phyloP scores from a whole-genome alignment of 2,329 filamentous ascomycete genomes.

The Fusarium sp. region DNA sequence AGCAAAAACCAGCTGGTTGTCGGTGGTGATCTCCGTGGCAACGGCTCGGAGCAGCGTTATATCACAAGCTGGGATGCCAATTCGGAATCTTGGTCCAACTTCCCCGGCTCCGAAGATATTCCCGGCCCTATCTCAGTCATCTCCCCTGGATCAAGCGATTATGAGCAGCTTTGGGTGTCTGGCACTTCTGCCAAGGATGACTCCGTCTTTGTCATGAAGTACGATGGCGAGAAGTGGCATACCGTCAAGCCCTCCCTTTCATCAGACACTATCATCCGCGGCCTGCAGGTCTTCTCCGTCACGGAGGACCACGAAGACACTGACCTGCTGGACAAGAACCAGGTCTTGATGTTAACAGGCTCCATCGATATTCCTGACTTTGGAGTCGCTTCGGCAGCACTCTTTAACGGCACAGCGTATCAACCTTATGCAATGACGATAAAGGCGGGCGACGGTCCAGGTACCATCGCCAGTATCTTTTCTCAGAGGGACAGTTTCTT shows the following conservation, averaged over 20 bases:
- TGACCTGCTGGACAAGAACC: conserved; percentile 72
- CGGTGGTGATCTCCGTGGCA: conserved; percentile 79
- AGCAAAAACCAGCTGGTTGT: conserved; percentile 78
- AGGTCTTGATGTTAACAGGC: conserved; percentile 87
- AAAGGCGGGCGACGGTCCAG: conserved; percentile 71
- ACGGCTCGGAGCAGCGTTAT: conserved; percentile 69
- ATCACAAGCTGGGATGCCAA: conserved; percentile 81
- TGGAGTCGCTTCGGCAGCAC: conserved; percentile 84
- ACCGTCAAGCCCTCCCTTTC: conserved; percentile 73
- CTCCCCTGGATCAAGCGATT: conserved; percentile 77
- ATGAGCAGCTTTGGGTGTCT: conserved; percentile 83
- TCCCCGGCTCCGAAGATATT: conserved; percentile 72
- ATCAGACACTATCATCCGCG: conserved; percentile 75
- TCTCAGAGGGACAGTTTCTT: conserved; percentile 86
- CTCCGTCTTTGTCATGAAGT: conserved; percentile 84
- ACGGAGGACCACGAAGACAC: conserved; percentile 74
- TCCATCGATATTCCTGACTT: conserved; percentile 80
- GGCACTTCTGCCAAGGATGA: conserved; percentile 74
- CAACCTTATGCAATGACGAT: conserved; percentile 85
- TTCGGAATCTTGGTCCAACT: conserved; percentile 73
- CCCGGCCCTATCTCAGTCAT: conserved; percentile 85
- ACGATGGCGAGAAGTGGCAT: conserved; percentile 78
- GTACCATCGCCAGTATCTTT: conserved; percentile 85
- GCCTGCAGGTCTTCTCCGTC: conserved; percentile 83
- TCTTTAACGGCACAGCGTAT: conserved; percentile 86